Percentiles rank a stretch among this genome's conserved stretches.
Evolutionary conservation across 225 moss, liverwort and hornwort genomes (phyloP).

Genomic region (Asterella californica): DNA sequence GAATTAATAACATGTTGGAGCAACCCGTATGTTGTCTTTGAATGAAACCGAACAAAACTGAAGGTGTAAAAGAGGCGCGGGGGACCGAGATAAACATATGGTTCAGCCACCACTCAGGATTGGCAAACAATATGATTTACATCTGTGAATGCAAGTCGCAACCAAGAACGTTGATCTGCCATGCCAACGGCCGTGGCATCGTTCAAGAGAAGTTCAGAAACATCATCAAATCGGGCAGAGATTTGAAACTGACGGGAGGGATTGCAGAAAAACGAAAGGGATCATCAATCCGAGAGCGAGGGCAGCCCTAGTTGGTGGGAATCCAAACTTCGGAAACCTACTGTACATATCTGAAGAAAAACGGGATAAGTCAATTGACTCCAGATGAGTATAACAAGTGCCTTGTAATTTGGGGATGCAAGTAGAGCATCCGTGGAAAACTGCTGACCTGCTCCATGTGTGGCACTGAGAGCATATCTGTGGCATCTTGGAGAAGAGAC

Average conservation of each 20-base stretch:
- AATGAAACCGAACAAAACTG: too few relatives aligned
- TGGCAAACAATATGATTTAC: neutral
- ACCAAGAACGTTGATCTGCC: neutral
- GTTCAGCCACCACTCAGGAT: neutral
- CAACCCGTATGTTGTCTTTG: too few relatives aligned
- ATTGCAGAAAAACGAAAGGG: neutral
- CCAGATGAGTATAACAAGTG: neutral
- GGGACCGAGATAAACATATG: neutral
- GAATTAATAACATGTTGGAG: too few relatives aligned
- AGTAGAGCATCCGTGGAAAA: neutral
- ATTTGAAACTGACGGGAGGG: neutral
- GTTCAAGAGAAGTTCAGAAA: neutral
- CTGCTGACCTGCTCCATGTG: slow-evolving; percentile 22
- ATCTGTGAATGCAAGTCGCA: neutral
- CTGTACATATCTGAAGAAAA: neutral
- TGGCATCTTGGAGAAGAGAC: slow-evolving; percentile 30
- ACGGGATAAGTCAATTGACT: neutral
- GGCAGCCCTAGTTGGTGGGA: neutral
- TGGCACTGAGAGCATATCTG: slow-evolving; percentile 17
- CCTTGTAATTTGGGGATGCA: neutral
- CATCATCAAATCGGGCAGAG: neutral
- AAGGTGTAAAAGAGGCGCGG: neutral
- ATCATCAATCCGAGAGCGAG: neutral
- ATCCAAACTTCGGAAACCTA: neutral
- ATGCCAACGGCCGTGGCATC: neutral